Conservation (phyloP, 257 asterid genomes). For the Solanum paucissectum region DNA sequence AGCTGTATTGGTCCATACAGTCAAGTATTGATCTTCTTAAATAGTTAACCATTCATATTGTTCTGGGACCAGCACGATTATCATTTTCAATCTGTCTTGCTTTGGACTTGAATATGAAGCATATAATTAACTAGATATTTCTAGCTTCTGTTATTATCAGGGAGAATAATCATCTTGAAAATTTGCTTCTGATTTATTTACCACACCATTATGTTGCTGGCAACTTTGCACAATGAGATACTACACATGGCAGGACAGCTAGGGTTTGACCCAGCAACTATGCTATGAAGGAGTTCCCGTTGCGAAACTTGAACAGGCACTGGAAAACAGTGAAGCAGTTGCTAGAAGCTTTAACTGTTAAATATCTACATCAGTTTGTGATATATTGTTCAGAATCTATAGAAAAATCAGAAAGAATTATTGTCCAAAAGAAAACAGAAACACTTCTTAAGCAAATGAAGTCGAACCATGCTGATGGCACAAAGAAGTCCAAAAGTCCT, state of each 20-base stretch:
- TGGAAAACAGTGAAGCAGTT: conserved; percentile 72
- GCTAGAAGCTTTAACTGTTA: conserved; percentile 68
- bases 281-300: conserved; percentile 54
- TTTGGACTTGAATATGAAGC: background rate
- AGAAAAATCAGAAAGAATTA: conserved; percentile 38
- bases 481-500: conserved; percentile 24
- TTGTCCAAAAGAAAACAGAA: conserved; percentile 47
- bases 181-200: background rate
- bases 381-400: conserved; percentile 66
- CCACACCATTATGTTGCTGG: conserved; percentile 34
- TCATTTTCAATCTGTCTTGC: background rate
- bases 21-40: conserved; percentile 46
- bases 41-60: background rate
- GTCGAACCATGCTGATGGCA: conserved; percentile 20
- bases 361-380: conserved; percentile 43
- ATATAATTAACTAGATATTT: background rate
- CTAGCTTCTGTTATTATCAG: background rate
- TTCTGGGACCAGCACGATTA: background rate
- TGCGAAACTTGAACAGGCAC: conserved; percentile 63
- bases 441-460: conserved; percentile 46
- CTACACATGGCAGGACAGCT: conserved; percentile 95
- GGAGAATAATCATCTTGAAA: background rate
- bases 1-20: conserved; percentile 98
- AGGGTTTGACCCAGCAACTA: conserved; percentile 91
- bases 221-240: conserved; percentile 66